A percentile compares a stretch with the other conserved stretches of the same genome.
Conservation (phyloP, 1,284 basidiomycete species). For the Ustilago loliicola region DNA sequence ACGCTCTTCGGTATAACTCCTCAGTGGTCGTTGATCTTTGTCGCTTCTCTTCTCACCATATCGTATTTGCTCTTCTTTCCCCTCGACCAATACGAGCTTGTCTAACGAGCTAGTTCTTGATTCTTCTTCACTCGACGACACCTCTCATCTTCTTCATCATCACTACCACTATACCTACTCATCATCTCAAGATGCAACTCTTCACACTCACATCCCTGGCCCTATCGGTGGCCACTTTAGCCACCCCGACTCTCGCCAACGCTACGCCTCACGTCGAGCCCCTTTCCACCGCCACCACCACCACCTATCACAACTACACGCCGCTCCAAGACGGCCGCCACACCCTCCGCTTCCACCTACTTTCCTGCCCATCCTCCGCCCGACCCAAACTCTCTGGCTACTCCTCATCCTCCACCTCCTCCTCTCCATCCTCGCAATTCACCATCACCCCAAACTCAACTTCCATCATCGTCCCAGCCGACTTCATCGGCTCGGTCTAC, state of each 20-base stretch:
- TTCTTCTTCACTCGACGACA: too few species aligned
- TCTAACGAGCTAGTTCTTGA: too few species aligned
- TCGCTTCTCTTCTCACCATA: too few species aligned
- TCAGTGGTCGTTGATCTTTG: too few species aligned
- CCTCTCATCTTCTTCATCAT: too few species aligned
- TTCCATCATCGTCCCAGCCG: slow-evolving; percentile 32
- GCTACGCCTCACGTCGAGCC: slow-evolving; percentile 8
- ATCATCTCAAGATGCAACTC: too few species aligned
- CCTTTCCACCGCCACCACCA: neutral
- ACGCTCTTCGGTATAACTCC: too few species aligned
- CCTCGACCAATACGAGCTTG: too few species aligned
- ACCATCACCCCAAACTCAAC: neutral
- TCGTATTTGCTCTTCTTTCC: too few species aligned
- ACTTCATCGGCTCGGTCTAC: slow-evolving; percentile 44
- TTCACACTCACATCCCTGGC: too few species aligned
- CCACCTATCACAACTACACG: neutral
- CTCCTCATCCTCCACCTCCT: slow-evolving; percentile 23
- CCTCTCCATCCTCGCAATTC: slow-evolving; percentile 9
- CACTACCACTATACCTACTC: too few species aligned
- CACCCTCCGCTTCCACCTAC: slow-evolving; percentile 39
- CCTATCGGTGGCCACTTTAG: too few species aligned
- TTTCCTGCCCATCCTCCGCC: slow-evolving; percentile 17
- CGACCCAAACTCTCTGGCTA: slow-evolving; percentile 45
- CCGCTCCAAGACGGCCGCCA: slow-evolving; percentile 32
- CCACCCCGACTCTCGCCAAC: neutral